These are phyloP conservation scores for Calonectria pseudoreteaudii DNA, from an alignment of 2,329 filamentous ascomycete genomes.

Conservation along the genomic window DNA sequence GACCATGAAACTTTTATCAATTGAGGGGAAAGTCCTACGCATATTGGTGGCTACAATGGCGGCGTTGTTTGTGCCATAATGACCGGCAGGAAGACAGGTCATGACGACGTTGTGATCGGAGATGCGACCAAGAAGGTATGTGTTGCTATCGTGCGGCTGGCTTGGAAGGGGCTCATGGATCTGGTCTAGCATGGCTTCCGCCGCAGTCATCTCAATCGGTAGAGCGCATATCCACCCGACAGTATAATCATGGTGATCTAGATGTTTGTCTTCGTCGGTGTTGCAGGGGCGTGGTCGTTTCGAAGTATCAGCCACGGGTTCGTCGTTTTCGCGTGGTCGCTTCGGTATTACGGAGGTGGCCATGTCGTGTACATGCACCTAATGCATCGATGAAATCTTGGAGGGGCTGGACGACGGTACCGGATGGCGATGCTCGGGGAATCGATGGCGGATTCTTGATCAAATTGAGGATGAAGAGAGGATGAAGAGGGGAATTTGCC, in stretches of 20 bases:
- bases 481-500: too few relatives aligned
- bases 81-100: not conserved
- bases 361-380: too few relatives aligned
- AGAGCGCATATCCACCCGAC: conserved; percentile 19
- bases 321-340: too few relatives aligned
- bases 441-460: too few relatives aligned
- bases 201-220: conserved; percentile 1
- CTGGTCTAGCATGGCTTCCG: not conserved
- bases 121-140: conserved; percentile 7
- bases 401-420: too few relatives aligned
- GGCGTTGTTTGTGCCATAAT: conserved; percentile 1
- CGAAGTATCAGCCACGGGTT: not conserved
- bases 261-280: not conserved
- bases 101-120: conserved; percentile 5
- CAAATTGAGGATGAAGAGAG: too few relatives aligned
- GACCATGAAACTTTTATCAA: conserved; percentile 18
- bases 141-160: not conserved
- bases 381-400: too few relatives aligned
- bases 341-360: too few relatives aligned
- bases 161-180: not conserved
- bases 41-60: conserved; percentile 3
- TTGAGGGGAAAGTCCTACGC: not conserved
- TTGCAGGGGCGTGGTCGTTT: not conserved
- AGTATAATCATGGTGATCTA: not conserved
- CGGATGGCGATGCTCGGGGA: too few relatives aligned